phyloP scores from a whole-genome alignment of 108 stramenopile genomes.

The Stephanodiscus minutulus region DNA sequence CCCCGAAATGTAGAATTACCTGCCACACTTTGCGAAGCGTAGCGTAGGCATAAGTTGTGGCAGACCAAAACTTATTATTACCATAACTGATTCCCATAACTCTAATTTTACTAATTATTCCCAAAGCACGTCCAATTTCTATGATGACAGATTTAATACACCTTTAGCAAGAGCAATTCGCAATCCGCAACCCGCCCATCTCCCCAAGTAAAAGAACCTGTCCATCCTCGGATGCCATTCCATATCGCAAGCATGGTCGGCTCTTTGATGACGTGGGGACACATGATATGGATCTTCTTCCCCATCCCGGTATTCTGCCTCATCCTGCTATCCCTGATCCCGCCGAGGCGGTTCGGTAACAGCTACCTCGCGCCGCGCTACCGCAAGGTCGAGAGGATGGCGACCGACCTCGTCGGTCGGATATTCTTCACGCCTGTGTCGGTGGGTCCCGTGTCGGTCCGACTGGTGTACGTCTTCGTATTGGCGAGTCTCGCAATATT shows the following conservation, averaged over 20 bases:
- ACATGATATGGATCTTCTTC: constrained; percentile 49
- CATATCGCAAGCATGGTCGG: background rate
- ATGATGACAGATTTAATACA: no score
- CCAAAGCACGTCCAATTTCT: no score
- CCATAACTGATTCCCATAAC: no score
- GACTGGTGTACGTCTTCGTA: constrained; percentile 44
- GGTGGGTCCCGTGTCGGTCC: constrained; percentile 26
- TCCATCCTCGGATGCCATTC: background rate
- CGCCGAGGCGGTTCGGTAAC: constrained; percentile 1
- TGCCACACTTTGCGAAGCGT: no score
- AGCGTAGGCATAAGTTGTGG: no score
- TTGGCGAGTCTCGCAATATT: constrained; percentile 32
- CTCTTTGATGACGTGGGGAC: constrained; percentile 47
- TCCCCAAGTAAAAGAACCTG: background rate
- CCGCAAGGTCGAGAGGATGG: constrained; percentile 26
- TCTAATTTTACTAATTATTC: no score
- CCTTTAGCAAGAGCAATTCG: no score
- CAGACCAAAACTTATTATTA: no score
- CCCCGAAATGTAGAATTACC: no score
- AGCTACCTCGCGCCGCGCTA: constrained; percentile 3
- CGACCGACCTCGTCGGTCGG: constrained; percentile 30
- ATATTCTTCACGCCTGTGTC: constrained; percentile 51
- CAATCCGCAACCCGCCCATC: no score
- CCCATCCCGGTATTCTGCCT: constrained; percentile 48
- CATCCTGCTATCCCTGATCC: constrained; percentile 28